Evolutionary conservation across 192 early-diverging fungal genomes (phyloP), one percentile per base, ranked within the genome.

Genomic region (Gamsiella multidivaricata): DNA sequence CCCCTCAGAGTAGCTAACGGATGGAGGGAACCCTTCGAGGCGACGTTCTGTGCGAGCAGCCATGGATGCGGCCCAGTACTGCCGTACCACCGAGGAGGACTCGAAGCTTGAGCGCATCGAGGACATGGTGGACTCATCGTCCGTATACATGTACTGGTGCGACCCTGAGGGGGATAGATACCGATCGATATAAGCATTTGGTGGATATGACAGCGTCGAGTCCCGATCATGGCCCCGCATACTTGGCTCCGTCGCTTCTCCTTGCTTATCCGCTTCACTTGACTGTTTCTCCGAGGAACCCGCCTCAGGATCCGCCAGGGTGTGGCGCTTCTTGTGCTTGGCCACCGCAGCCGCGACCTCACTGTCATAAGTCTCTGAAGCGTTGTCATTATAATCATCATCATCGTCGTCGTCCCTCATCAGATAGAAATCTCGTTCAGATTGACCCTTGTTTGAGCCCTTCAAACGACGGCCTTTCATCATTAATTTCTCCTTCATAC

Each of bases 21-120:
- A 54, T 32, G 51, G 63, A 10, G 63, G 63, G 41, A 31, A 43
- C 1, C 63, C 63, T 39, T 65, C 62, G 2, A 52, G 33, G 12
- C 31, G 65, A 15, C 74, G 74, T 39, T 68, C 65, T 37, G 74
- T 49, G 18, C 74, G 52, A 10, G 74, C 74, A 17, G 74, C 66
- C 66, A 69, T 69, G 33, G 74, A 78, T 2, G 74, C 74, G 4
- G 55, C 65, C 74, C 74, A 78, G 54, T 78, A 78, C 22, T 69
- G n/a, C 5, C 74, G 60, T 8, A 78, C 61, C 0, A 78, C 65
- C 3, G 74, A 69, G 15, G 67, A 69, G 0, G 67, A 53, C 29
- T 69, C 67, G 3, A 34, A 60, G 15, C 56, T 69, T 25, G 67
- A 69, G 0, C 56, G 55, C 67, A 60, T 69, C 23, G 56, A 60